Evolutionary conservation across 225 moss, liverwort and hornwort species (phyloP), one percentile per base, ranked within the genome.

Genomic region (Polytrichum formosum): DNA sequence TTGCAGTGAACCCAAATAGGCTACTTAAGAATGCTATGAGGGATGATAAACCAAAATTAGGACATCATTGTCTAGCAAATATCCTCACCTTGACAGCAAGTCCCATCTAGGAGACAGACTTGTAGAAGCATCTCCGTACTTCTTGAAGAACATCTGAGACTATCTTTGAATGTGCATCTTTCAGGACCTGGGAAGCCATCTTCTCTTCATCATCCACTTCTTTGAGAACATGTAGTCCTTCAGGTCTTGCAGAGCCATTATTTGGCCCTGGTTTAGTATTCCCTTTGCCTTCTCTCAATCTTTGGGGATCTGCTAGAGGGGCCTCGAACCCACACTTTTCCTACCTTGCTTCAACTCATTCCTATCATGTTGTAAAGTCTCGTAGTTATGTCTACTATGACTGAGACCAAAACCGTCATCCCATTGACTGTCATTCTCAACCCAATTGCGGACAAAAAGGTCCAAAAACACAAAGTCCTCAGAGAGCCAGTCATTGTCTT

Each of bases 391-490:
- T 71, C 71, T 81, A 80, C 70, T 73, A 46, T 80, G 71, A 31
- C 67, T 53, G 66, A 71, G 58, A 70, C 75, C 82, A 64, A 74
- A 77, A 27, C 80, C 70, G 65, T 86, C 81, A 22, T 87, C 81
- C 75, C 86, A 79, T 30, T 87, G 82, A 62, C 68, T 78, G 66
- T 85, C 83, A 72, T 79, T 77, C 66, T 87, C 87, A 56, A 72
- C 78, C 84, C 85, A 93, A 65, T 76, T 68, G 73, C 78, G 76
- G 55, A 75, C 82, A 54, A 90, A 93, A 74, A 90, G 85, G 74
- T 93, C 92, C 77, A 90, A 78, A 77, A 77, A 87, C 67, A 93
- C 81, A 73, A 73, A 78, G 63, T 87, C 92, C 73, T 92, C 86
- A 20, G 72, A 81, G 67, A 76, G 74, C 22, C 72, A 80, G 30